Percentiles rank a stretch among this genome's conserved stretches.
Conservation (phyloP, 2,329 filamentous ascomycete species). For the Podosphaera leucotricha region DNA sequence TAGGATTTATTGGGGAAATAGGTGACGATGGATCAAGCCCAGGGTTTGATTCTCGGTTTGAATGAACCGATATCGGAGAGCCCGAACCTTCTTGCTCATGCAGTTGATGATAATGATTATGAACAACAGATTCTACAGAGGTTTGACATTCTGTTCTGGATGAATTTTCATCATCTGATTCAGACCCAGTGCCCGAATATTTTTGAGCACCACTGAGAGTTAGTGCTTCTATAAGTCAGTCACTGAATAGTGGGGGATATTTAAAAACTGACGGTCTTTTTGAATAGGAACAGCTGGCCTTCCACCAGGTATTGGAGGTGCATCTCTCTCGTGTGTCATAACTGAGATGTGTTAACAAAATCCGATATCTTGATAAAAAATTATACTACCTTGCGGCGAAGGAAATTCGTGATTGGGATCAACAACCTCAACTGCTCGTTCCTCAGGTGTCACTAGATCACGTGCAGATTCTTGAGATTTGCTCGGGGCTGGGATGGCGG, state of each 20-base stretch:
- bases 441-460: constrained; percentile 9
- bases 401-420: constrained; percentile 22
- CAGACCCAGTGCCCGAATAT: constrained; percentile 56
- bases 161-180: constrained; percentile 73
- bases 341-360: constrained; percentile 6
- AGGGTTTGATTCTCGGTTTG: constrained; percentile 16
- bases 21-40: constrained; percentile 14
- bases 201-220: constrained; percentile 35
- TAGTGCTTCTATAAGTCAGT: constrained; percentile 22
- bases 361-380: background rate
- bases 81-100: constrained; percentile 19
- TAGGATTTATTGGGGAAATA: constrained; percentile 19
- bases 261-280: constrained; percentile 32
- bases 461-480: constrained; percentile 14
- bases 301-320: constrained; percentile 17
- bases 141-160: constrained; percentile 23
- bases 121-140: constrained; percentile 17
- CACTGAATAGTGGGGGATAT: background rate
- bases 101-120: constrained; percentile 23
- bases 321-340: constrained; percentile 11
- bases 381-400: constrained; percentile 15
- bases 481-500: constrained; percentile 46
- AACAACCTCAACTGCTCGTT: constrained; percentile 23
- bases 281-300: constrained; percentile 34
- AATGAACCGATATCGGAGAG: constrained; percentile 22